phyloP scores from a whole-genome alignment of 2,329 filamentous ascomycete species.

The Xylaria sp. region DNA sequence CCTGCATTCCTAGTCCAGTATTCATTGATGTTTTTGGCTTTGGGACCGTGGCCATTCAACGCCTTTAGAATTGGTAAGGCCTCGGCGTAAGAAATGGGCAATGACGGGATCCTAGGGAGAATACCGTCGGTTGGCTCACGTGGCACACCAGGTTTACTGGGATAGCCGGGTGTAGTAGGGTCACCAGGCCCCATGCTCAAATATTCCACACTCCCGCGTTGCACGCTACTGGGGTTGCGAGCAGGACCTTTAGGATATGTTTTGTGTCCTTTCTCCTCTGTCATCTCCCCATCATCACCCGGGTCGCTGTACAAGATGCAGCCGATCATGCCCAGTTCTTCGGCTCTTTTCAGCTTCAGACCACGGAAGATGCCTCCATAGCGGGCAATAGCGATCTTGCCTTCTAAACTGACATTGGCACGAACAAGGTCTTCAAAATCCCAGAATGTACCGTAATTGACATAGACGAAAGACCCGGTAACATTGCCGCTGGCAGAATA shows the following conservation, averaged over 20 bases:
- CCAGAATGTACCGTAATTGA: slow-evolving; percentile 87
- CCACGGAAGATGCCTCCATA: slow-evolving; percentile 91
- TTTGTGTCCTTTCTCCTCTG: slow-evolving; percentile 81
- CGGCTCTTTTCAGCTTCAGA: slow-evolving; percentile 90
- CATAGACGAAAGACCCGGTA: slow-evolving; percentile 85
- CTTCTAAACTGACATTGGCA: slow-evolving; percentile 78
- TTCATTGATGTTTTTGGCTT: slow-evolving; percentile 76
- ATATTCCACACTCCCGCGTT: slow-evolving; percentile 87
- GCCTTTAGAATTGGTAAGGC: slow-evolving; percentile 88
- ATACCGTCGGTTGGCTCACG: slow-evolving; percentile 74
- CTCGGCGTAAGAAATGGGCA: slow-evolving; percentile 90
- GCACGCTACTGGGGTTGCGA: slow-evolving; percentile 86
- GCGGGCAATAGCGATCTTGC: slow-evolving; percentile 87
- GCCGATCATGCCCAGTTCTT: slow-evolving; percentile 91
- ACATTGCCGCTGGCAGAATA: slow-evolving; percentile 95
- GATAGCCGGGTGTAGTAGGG: slow-evolving; percentile 92
- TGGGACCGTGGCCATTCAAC: slow-evolving; percentile 87
- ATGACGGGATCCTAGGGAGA: slow-evolving; percentile 86
- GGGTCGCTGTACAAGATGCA: slow-evolving; percentile 87
- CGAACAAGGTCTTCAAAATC: slow-evolving; percentile 85
- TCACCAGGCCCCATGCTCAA: slow-evolving; percentile 76
- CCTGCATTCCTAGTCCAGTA: slow-evolving; percentile 77
- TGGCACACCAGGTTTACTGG: slow-evolving; percentile 88
- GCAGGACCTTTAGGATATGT: slow-evolving; percentile 88
- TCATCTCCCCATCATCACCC: slow-evolving; percentile 84